Evolutionary conservation across 495 filamentous ascomycete genomes (phyloP).

Genomic region (Neurospora intermedia): DNA sequence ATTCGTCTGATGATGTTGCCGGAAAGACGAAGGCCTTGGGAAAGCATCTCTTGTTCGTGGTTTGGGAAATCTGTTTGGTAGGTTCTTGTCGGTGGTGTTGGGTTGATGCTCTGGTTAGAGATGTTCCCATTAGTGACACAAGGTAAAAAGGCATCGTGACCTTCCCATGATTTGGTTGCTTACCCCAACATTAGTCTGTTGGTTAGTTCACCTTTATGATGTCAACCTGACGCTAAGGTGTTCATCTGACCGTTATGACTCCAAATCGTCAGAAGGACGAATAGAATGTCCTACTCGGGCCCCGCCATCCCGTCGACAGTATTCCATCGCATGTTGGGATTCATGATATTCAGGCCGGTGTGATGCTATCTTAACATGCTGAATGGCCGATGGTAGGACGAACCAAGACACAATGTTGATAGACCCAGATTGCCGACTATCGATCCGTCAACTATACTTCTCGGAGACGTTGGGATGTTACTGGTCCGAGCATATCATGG

Average conservation of each 20-base stretch:
- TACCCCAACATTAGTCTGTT: neutral
- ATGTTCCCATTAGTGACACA: neutral
- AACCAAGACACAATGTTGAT: no score
- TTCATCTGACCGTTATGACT: neutral
- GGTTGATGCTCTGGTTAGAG: neutral
- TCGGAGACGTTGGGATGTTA: neutral
- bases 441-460: no score
- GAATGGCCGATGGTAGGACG: no score
- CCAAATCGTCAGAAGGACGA: neutral
- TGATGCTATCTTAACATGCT: no score
- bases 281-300: neutral
- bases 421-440: no score
- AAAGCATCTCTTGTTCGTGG: neutral
- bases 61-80: neutral
- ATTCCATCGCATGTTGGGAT: no score
- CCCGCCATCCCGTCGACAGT: neutral
- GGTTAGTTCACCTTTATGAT: neutral
- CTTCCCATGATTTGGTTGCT: neutral
- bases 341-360: no score
- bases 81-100: neutral
- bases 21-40: neutral
- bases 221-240: neutral
- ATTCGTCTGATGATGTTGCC: neutral
- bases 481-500: neutral
- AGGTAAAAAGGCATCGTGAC: neutral